Evolutionary conservation across 2,329 filamentous ascomycete genomes (phyloP), one percentile per base, ranked within the genome.

Genomic region (Sordariomycetes sp.): DNA sequence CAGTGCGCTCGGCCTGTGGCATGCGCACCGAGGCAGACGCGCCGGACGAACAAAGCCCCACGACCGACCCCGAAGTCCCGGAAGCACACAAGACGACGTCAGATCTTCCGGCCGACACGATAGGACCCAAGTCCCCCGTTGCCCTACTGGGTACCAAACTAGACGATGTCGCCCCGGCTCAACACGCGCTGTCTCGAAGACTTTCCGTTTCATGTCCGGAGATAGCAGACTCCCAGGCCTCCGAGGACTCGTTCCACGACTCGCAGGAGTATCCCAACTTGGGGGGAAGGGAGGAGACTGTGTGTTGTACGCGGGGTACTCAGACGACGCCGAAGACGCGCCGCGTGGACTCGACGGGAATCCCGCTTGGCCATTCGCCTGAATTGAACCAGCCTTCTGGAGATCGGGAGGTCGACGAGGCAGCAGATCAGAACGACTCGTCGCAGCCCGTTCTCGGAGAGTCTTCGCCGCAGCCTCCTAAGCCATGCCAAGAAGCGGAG

Each of bases 171-270:
- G n/a, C 12, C 22, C 7, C 46, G n/a, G 7, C n/a, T 16, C n/a
- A 22, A 11, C 46, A 6, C 20, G 8, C n/a, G 12, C 22, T 8
- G 12, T 8, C 11, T 12, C 20, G 22, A 20, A 50, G 22, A n/a
- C 46, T 6, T 7, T 50, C 20, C 2, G 20, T 12, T 22, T n/a
- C 51, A 24, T 10, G 16, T 28, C 12, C 37, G 43, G 55, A 53
- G 48, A 57, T 57, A 37, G 20, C 46, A 25, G 32, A 57, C 34
- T 57, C 55, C 6, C 55, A 57, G 22, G 32, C 22, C 16, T 57
- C 48, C 46, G 22, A 34, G 28, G 51, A 40, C 10, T 57, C 55
- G 3, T 48, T 57, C 34, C 43, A 46, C 43, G 55, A 57, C 55
- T 51, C 55, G 7, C 32, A 40, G 16, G 11, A 53, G 11, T 57